Conservation (phyloP, 2,329 filamentous ascomycete genomes). For the Sclerotiophoma versabilis region DNA sequence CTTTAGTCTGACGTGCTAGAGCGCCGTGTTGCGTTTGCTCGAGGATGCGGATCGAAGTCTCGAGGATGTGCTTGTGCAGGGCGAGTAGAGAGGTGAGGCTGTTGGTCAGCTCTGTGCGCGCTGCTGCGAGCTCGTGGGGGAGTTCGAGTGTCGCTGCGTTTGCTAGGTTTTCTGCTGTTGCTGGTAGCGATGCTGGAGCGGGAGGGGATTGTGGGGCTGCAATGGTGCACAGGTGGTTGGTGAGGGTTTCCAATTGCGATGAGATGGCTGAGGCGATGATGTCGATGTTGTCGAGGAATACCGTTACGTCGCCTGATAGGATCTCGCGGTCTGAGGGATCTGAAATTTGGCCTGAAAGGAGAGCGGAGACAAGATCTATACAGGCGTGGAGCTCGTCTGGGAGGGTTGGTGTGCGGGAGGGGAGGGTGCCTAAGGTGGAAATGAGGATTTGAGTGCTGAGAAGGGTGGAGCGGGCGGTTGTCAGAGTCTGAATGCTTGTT, state of each 20-base stretch:
- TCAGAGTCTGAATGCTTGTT: conserved; percentile 44
- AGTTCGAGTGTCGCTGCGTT: conserved; percentile 24
- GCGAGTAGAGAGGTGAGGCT: conserved; percentile 43
- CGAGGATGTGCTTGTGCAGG: conserved; percentile 48
- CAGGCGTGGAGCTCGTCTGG: conserved; percentile 53
- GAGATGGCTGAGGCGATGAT: conserved; percentile 47
- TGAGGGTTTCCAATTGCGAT: conserved; percentile 38
- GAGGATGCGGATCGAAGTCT: conserved; percentile 51
- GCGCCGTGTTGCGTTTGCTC: conserved; percentile 58
- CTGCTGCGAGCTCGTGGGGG: conserved; percentile 32
- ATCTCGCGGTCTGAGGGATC: conserved; percentile 47
- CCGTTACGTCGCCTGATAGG: conserved; percentile 48
- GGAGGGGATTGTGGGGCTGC: conserved; percentile 31
- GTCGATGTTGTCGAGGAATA: conserved; percentile 51
- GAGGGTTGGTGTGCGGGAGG: conserved; percentile 46
- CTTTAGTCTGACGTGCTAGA: conserved; percentile 50
- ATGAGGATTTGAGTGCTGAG: conserved; percentile 46
- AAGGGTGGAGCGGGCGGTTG: conserved; percentile 40
- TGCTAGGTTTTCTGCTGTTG: conserved; percentile 18
- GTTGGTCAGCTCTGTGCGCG: conserved; percentile 45
- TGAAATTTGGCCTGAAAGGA: conserved; percentile 48
- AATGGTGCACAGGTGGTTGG: conserved; percentile 44
- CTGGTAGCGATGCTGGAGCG: conserved; percentile 16
- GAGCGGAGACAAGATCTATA: conserved; percentile 52
- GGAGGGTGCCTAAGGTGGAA: conserved; percentile 44